Conservation (phyloP, 139 green algal genomes). For the Tetraselmis striata region DNA sequence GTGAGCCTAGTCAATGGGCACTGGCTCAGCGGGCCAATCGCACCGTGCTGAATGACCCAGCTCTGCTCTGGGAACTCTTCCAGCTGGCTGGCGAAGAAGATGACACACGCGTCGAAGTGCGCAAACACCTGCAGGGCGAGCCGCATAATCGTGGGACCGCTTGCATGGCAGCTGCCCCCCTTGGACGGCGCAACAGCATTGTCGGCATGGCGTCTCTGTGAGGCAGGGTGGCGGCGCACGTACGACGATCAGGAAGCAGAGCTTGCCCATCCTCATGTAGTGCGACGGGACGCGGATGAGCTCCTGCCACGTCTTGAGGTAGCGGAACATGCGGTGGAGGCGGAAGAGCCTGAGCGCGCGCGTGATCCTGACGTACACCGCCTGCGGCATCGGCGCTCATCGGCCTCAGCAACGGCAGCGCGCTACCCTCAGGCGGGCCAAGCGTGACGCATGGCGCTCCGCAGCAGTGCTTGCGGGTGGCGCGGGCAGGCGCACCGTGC, state of each 20-base stretch:
- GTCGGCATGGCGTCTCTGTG: too few relatives aligned
- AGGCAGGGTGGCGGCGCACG: too few relatives aligned
- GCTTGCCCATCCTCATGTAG: neutral
- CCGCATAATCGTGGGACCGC: too few relatives aligned
- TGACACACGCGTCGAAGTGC: constrained; percentile 37
- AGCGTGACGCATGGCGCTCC: too few relatives aligned
- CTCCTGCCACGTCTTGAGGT: neutral
- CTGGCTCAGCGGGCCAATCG: too few relatives aligned
- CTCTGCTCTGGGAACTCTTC: constrained; percentile 27
- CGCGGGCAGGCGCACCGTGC: neutral
- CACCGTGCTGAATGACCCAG: constrained; percentile 20
- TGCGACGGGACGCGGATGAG: neutral
- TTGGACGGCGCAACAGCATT: too few relatives aligned
- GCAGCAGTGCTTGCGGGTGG: too few relatives aligned
- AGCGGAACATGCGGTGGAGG: neutral
- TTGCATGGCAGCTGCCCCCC: too few relatives aligned
- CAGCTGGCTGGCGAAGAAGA: constrained; percentile 27
- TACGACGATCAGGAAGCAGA: neutral
- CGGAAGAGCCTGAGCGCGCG: constrained; percentile 3
- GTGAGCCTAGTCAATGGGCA: too few relatives aligned
- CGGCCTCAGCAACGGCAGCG: too few relatives aligned
- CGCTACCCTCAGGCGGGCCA: too few relatives aligned
- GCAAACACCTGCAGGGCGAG: constrained; percentile 33
- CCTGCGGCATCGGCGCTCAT: neutral
- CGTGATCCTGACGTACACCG: constrained; percentile 2